Conservation (phyloP, 768 basidiomycete species). For the Rubroboletus satanas region DNA sequence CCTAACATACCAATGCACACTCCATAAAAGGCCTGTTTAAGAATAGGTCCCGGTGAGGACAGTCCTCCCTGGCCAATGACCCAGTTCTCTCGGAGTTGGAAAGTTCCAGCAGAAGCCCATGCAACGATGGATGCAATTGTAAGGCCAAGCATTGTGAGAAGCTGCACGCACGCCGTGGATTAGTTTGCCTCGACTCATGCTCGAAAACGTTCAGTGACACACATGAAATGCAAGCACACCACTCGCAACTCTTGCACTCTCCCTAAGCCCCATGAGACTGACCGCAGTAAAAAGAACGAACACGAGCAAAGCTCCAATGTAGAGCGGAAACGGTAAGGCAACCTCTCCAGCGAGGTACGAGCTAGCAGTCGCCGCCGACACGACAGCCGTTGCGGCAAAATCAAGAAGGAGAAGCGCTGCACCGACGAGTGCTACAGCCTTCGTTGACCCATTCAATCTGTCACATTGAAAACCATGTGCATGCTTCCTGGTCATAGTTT, state of each 20-base stretch:
- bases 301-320: constrained; percentile 51
- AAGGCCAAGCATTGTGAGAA: constrained; percentile 53
- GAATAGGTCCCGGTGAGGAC: constrained; percentile 30
- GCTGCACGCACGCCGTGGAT: constrained; percentile 29
- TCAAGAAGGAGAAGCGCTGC: constrained; percentile 69
- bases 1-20: constrained; percentile 70
- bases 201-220: constrained; percentile 14
- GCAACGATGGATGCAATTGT: constrained; percentile 46
- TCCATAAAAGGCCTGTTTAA: constrained; percentile 57
- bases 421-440: constrained; percentile 58
- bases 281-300: constrained; percentile 50
- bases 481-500: background rate
- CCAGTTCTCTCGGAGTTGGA: constrained; percentile 57
- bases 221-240: constrained; percentile 59
- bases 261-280: constrained; percentile 56
- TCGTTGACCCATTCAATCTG: constrained; percentile 62
- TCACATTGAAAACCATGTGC: background rate
- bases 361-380: constrained; percentile 70
- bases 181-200: background rate
- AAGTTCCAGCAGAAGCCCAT: constrained; percentile 50
- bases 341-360: constrained; percentile 67
- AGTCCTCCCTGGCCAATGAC: constrained; percentile 28
- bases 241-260: constrained; percentile 59
- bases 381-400: constrained; percentile 62
- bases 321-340: constrained; percentile 50